Evolutionary conservation across 164 flowering plant genomes (phyloP).

Genomic region (Umbilicus rupestris): DNA sequence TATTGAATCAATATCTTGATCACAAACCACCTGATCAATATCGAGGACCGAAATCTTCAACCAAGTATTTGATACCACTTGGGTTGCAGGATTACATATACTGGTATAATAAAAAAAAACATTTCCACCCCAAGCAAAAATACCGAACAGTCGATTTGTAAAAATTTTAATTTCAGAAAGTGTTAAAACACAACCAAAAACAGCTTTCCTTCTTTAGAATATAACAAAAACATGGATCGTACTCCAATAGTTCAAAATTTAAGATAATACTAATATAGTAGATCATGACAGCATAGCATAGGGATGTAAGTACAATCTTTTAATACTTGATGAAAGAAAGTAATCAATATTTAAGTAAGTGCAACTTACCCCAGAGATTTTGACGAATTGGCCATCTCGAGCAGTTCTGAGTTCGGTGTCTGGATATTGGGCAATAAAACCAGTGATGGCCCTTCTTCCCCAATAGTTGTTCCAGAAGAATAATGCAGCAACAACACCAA

Average conservation of each 20-base stretch:
- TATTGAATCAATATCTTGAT: neutral
- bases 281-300: too few species aligned
- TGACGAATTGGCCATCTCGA: slow-evolving; percentile 86
- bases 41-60: neutral
- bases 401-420: slow-evolving; percentile 95
- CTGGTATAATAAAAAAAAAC: neutral
- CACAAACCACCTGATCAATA: neutral
- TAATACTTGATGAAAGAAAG: neutral
- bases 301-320: neutral
- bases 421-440: slow-evolving; percentile 74
- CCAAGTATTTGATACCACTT: neutral
- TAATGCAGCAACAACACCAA: slow-evolving; percentile 52
- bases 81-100: neutral
- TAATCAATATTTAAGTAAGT: neutral
- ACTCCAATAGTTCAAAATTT: neutral
- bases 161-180: neutral
- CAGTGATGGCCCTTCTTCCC: slow-evolving; percentile 71
- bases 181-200: neutral
- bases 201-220: neutral
- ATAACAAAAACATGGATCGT: neutral
- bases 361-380: slow-evolving; percentile 91
- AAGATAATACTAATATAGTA: neutral
- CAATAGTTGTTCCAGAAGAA: slow-evolving; percentile 74
- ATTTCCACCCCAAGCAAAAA: neutral
- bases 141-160: neutral